Evolutionary conservation across 176 grass and related monocot species (phyloP), one percentile per base, ranked within the genome.

Genomic region (Oryza australiensis): DNA sequence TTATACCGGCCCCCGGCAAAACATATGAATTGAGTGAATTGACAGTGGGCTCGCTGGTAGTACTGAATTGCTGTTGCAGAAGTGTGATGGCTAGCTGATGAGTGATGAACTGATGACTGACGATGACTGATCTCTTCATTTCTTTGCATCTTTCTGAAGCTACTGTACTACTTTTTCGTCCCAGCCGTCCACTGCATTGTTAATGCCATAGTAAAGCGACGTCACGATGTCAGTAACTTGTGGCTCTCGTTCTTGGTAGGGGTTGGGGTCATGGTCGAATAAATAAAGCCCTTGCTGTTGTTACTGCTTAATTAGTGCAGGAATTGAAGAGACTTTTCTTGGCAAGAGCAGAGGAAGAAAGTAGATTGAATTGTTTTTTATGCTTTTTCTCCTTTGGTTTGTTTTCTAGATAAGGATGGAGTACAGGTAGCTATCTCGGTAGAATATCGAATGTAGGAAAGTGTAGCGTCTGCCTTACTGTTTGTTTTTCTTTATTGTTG

Each of bases 401-500:
- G n/a, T 48, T 74, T 26, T 13, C 40, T 55, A 63, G 87, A 89
- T 89, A 85, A 85, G 87, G 82, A 82, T 85, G 71, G 9, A 24
- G 81, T 29, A 41, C 60, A 14, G 0, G 35, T 64, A n/a, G 82
- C 64, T 64, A 9, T 80, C 53, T 32, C 14, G 27, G 66, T 72
- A 77, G 82, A 89, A 81, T 70, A 75, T 88, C 62, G 75, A 74
- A 68, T 63, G 23, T 79, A 3, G 24, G 32, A 55, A 71, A 53
- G 68, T 35, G 46, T 6, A 63, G 74, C 49, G 68, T 72, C 12
- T 22, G 16, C 45, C 64, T 63, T 76, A 35, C 64, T 29, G 57
- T 76, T 41, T 46, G 16, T 63, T 45, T 79, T 68, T 11, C 23
- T 29, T 76, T 70, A 22, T 46, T 23, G 15, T 1, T 49, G 37